Evolutionary conservation across 805 yeast species (phyloP).

Genomic region (Saccharomyces eubayanus): DNA sequence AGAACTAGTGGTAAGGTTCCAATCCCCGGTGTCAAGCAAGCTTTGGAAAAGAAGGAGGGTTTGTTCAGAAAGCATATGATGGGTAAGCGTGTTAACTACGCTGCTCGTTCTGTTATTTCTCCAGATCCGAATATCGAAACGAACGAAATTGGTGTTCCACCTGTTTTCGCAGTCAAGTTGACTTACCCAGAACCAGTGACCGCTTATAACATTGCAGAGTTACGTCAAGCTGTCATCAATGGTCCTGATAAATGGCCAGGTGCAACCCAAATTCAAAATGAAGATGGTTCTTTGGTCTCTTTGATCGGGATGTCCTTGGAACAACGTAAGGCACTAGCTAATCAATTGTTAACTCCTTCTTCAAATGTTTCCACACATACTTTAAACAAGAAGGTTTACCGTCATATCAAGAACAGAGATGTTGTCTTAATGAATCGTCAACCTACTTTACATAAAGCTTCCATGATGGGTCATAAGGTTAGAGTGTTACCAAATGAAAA

Average conservation of each 20-base stretch:
- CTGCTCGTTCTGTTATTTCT: conserved; percentile 97
- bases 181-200: conserved; percentile 99
- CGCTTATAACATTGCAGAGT: conserved; percentile 76
- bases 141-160: conserved; percentile 97
- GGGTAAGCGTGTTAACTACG: conserved; percentile 99
- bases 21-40: conserved; percentile 94
- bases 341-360: conserved; percentile 85
- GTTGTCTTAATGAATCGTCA: conserved; percentile 98
- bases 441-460: conserved; percentile 97
- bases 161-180: conserved; percentile 90
- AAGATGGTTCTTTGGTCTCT: conserved; percentile 79
- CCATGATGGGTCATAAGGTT: conserved; percentile 99
- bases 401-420: conserved; percentile 92
- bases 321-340: conserved; percentile 91
- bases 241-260: conserved; percentile 99
- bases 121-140: conserved; percentile 98
- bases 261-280: conserved; percentile 91
- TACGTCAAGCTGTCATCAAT: conserved; percentile 90
- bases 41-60: conserved; percentile 97
- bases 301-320: conserved; percentile 84
- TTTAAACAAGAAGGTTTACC: conserved; percentile 82
- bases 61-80: conserved; percentile 97
- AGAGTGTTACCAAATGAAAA: conserved; percentile 96
- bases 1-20: conserved; percentile 57
- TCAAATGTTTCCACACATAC: conserved; percentile 47